Conservation (phyloP, 75 land plant species). For the Isoetes taiwanensis region DNA sequence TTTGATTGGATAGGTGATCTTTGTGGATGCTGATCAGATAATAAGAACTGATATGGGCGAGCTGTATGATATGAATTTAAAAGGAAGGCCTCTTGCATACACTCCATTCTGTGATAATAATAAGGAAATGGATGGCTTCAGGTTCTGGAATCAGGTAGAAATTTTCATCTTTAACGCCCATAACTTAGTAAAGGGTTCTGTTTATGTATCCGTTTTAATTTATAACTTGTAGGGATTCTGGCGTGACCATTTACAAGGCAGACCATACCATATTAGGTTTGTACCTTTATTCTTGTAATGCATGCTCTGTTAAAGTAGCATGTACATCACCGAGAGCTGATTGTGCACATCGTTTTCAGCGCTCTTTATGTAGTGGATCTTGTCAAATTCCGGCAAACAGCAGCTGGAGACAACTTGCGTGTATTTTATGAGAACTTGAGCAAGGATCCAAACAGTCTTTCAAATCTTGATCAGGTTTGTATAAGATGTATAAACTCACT, state of each 20-base stretch:
- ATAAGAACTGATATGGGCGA: constrained; percentile 96
- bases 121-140: constrained; percentile 95
- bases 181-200: not conserved
- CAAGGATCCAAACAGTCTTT: constrained; percentile 93
- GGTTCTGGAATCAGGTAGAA: constrained; percentile 90
- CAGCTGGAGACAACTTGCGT: constrained; percentile 88
- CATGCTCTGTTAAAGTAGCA: no score
- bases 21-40: constrained; percentile 96
- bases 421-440: constrained; percentile 92
- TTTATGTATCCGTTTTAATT: not conserved
- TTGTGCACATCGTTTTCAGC: constrained; percentile 48
- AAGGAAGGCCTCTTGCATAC: constrained; percentile 85
- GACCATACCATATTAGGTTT: constrained; percentile 91
- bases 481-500: not conserved
- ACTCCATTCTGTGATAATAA: constrained; percentile 99
- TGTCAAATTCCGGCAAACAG: constrained; percentile 77
- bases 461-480: constrained; percentile 90
- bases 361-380: constrained; percentile 96
- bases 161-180: not conserved
- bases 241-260: constrained; percentile 91
- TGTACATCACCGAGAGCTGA: no score
- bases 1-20: no score
- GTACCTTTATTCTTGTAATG: not conserved
- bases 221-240: constrained; percentile 69
- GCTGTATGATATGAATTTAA: constrained; percentile 93